A percentile compares a stretch with the other conserved stretches of the same genome.
Evolutionary conservation across 768 basidiomycete species (phyloP).

Genomic region (Podaxis sp.): DNA sequence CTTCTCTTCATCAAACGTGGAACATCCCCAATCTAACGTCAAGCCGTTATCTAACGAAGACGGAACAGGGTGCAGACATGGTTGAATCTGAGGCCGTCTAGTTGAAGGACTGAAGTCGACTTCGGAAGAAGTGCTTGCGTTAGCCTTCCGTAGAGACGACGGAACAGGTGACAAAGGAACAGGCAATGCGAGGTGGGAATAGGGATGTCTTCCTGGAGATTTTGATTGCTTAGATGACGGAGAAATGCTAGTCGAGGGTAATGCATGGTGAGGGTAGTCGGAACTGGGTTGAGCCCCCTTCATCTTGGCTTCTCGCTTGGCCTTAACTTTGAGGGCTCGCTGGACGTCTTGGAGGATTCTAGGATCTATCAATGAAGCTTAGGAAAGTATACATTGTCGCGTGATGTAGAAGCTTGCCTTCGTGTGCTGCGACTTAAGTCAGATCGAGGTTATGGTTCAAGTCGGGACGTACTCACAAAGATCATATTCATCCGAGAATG

Average conservation of each 20-base stretch:
- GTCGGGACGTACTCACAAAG: slow-evolving; percentile 47
- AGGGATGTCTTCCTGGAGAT: slow-evolving; percentile 19
- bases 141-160: slow-evolving; percentile 22
- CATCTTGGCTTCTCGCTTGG: slow-evolving; percentile 66
- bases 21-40: slow-evolving; percentile 73
- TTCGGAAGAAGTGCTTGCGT: slow-evolving; percentile 35
- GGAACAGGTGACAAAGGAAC: slow-evolving; percentile 21
- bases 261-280: slow-evolving; percentile 12
- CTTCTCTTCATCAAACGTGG: slow-evolving; percentile 48
- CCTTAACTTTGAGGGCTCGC: slow-evolving; percentile 67
- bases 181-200: slow-evolving; percentile 21
- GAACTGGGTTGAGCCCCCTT: slow-evolving; percentile 20
- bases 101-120: slow-evolving; percentile 71
- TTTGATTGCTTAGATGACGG: slow-evolving; percentile 19
- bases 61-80: slow-evolving; percentile 56
- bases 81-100: slow-evolving; percentile 27
- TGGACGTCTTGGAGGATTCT: slow-evolving; percentile 77
- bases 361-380: slow-evolving; percentile 49
- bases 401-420: slow-evolving; percentile 45
- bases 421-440: slow-evolving; percentile 47
- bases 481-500: slow-evolving; percentile 76
- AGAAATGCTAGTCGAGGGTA: slow-evolving; percentile 5
- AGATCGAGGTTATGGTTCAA: neutral
- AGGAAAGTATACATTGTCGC: neutral
- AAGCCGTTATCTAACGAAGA: slow-evolving; percentile 63